Base-by-base conservation (phyloP, 306 rosid species). In the Gastrolobium villosum region DNA sequence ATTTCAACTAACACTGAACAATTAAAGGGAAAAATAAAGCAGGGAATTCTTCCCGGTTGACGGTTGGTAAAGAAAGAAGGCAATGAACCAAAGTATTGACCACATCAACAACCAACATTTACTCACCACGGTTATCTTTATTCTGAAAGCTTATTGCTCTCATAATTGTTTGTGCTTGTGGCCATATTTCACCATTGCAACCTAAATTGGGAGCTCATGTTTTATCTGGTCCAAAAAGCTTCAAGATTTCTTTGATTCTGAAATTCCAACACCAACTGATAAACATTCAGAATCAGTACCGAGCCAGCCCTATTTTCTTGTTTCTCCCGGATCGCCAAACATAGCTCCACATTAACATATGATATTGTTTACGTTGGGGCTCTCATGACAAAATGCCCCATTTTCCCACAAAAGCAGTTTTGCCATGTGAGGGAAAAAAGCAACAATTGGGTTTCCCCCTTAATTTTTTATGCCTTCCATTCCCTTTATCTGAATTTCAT, bases 361-460 rank as follows among this genome's bases (percentile, higher is more conserved):
- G 72, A 31, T 66, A 69, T 46, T 46, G 82, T 75, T 75, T 50
- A 45, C 36, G 46, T 62, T 49, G 78, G 67, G 67, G 82, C 84
- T 75, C 84, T 75, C 68, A n/a, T 52, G 72, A 43, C 73, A 80
- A 70, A 84, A 80, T 80, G 77, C 80, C 81, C 64, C 74, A 65
- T 63, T 48, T 54, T 4, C 76, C 53, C 59, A 39, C 44, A 37
- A 26, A 60, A n/a, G 80, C 81, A 70, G 64, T 35, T 68, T 34
- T 63, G 31, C 64, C 63, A 41, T 67, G 49, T 20, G 20, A 69
- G 41, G 15, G 67, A 44, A 81, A 65, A 65, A 35, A 37, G 63
- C 14, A 37, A 36, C 70, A 56, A 9, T 8, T 37, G 55, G 49
- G 32, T 57, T 65, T 52, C 37, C 44, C 59, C n/a, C 61, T 10